Base-by-base conservation (phyloP, 306 rosid species). In the Vigna hirtella region DNA sequence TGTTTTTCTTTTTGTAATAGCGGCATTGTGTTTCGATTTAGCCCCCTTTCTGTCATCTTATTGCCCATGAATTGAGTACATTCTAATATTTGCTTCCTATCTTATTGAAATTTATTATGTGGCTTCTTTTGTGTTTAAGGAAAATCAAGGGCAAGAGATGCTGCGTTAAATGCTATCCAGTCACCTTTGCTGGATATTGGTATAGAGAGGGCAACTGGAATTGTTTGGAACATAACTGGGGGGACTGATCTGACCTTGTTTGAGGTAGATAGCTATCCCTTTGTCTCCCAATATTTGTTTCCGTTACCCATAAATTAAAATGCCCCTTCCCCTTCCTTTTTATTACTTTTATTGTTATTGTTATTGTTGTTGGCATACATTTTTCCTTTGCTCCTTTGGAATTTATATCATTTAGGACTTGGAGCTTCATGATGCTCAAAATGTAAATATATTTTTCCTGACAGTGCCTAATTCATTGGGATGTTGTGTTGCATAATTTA, bases 131-230 rank as follows among this genome's bases (percentile, higher is more conserved):
- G 80, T 83, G 66, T 53, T 83, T 50, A 69, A 92, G 97, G 97
- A 74, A 92, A 92, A 85, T 84, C 93, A 40, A 90, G 97, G 85
- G 96, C 97, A 57, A 88, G 97, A 85, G 97, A 92, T 64, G 97
- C 96, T 70, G 98, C 98, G 13, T 88, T 94, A 85, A 94, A 94
- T 77, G 98, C 98, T 71, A 91, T 91, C 75, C 98, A 91, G 36
- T 94, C 98, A 65, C 97, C 96, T 83, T 86, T 94, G 57, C 87
- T 94, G 42, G 98, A 91, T 91, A 94, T 91, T 34, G 98, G 96
- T 63, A 94, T 94, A 58, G 98, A 94, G 87, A 87, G 98, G 72
- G 98, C 98, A 36, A 94, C 96, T 77, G 98, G 98, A 81, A 94
- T 94, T 73, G 98, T 94, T 22, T 94, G 97, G 97, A 92, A 88